A percentile compares a stretch with the other conserved stretches of the same genome.
These are phyloP conservation scores for Albifimbria verrucaria DNA, from an alignment of 2,329 filamentous ascomycete genomes.

Conservation along the genomic window DNA sequence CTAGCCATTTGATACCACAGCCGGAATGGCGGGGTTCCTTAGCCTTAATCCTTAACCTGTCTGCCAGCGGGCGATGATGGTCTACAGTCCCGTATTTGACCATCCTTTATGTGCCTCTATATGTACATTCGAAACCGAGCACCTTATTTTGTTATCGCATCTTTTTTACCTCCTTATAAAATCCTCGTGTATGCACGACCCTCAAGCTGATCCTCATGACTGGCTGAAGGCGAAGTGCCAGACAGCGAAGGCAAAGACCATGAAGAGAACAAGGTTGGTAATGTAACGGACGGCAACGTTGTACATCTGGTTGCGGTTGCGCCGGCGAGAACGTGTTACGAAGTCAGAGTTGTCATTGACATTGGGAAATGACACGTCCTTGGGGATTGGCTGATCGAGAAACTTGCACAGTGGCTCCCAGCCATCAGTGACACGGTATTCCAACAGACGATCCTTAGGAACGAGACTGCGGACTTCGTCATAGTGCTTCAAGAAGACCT, in stretches of 20 bases:
- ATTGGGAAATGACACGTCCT: slow-evolving; percentile 30
- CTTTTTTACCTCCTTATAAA: too few relatives aligned
- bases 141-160: too few relatives aligned
- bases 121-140: too few relatives aligned
- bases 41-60: too few relatives aligned
- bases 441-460: slow-evolving; percentile 25
- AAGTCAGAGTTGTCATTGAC: slow-evolving; percentile 33
- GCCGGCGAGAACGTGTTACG: slow-evolving; percentile 25
- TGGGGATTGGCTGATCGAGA: slow-evolving; percentile 28
- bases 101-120: too few relatives aligned
- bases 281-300: slow-evolving; percentile 26
- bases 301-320: slow-evolving; percentile 32
- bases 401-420: slow-evolving; percentile 36
- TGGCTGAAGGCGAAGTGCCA: not conserved
- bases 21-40: too few relatives aligned
- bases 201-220: not conserved
- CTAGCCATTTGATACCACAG: not conserved
- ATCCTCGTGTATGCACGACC: not conserved
- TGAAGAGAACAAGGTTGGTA: slow-evolving; percentile 10
- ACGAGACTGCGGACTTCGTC: slow-evolving; percentile 28
- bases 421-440: slow-evolving; percentile 21
- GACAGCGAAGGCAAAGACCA: slow-evolving; percentile 9
- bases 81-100: too few relatives aligned
- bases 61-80: too few relatives aligned
- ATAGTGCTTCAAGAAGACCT: slow-evolving; percentile 49